A percentile compares a stretch with the other conserved stretches of the same genome.
phyloP scores from a whole-genome alignment of 352 stramenopile genomes.

The Achlya hypogyna region DNA sequence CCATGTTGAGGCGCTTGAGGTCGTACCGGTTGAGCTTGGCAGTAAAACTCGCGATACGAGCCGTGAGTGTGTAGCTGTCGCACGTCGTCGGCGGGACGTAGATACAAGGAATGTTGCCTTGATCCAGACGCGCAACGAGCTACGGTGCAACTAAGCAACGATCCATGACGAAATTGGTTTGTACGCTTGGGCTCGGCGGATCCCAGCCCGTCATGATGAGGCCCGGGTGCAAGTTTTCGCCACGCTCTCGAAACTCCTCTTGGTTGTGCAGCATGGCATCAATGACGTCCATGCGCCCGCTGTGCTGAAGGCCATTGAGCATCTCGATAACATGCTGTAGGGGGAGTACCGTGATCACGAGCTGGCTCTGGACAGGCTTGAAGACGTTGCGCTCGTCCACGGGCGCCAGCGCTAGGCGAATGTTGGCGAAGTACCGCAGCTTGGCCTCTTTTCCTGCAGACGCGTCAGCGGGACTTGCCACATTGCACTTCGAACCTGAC shows the following conservation, averaged over 20 bases:
- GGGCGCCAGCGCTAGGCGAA: conserved; percentile 63
- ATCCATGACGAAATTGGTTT: not conserved
- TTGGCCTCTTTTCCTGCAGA: conserved; percentile 51
- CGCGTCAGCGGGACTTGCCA: not conserved
- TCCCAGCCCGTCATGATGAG: conserved; percentile 82
- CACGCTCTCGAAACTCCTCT: conserved; percentile 50
- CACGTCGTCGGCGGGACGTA: conserved; percentile 75
- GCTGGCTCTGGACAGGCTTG: conserved; percentile 77
- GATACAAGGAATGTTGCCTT: conserved; percentile 80
- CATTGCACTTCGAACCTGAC: conserved; percentile 31
- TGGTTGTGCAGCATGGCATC: conserved; percentile 81
- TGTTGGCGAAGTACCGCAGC: conserved; percentile 78
- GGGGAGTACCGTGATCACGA: conserved; percentile 69
- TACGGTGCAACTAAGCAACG: conserved; percentile 22
- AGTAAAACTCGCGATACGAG: conserved; percentile 67
- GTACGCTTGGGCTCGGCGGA: conserved; percentile 34
- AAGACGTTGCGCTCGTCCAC: conserved; percentile 71
- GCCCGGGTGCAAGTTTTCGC: conserved; percentile 57
- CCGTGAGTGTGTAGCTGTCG: conserved; percentile 82
- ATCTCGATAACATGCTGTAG: not conserved
- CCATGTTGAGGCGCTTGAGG: conserved; percentile 60
- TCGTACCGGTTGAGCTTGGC: conserved; percentile 76
- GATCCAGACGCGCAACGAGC: conserved; percentile 56
- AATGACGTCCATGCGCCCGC: conserved; percentile 70
- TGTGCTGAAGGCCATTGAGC: conserved; percentile 35